Conservation (phyloP, 2,329 filamentous ascomycete species). For the Amauroascus verrucosus region DNA sequence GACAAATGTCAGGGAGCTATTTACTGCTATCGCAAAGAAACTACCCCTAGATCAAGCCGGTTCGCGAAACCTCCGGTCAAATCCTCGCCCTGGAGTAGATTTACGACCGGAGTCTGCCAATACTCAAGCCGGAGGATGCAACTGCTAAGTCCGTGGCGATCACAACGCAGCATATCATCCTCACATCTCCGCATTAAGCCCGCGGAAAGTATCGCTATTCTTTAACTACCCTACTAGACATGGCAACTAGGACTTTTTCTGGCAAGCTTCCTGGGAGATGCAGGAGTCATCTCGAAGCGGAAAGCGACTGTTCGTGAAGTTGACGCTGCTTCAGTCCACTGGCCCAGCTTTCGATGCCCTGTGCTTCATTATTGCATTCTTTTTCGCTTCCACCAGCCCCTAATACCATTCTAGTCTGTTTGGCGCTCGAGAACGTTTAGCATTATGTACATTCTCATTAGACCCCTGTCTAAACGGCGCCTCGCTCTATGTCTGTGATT, state of each 20-base stretch:
- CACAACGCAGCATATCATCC: neutral
- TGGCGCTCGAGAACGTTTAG: constrained; percentile 4
- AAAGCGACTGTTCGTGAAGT: neutral
- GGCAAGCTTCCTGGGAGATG: neutral
- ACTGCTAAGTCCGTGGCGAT: constrained; percentile 43
- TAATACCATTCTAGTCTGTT: neutral
- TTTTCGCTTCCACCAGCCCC: neutral
- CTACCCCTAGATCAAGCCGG: constrained; percentile 90
- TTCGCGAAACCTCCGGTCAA: constrained; percentile 68
- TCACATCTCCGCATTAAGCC: neutral
- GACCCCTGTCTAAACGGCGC: constrained; percentile 8
- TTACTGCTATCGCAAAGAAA: constrained; percentile 96
- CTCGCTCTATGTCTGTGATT: constrained; percentile 7
- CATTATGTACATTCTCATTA: constrained; percentile 10
- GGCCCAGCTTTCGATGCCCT: neutral
- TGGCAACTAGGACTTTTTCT: constrained; percentile 3
- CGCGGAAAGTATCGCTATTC: neutral
- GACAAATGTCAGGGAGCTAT: constrained; percentile 89
- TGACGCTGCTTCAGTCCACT: neutral
- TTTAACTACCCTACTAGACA: neutral
- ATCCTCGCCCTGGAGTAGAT: constrained; percentile 55
- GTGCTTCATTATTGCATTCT: neutral
- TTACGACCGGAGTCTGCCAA: constrained; percentile 52
- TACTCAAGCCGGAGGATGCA: constrained; percentile 52
- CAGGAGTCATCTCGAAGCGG: neutral